Evolutionary conservation across 495 filamentous ascomycete genomes (phyloP).

Genomic region (Talaromyces liani): DNA sequence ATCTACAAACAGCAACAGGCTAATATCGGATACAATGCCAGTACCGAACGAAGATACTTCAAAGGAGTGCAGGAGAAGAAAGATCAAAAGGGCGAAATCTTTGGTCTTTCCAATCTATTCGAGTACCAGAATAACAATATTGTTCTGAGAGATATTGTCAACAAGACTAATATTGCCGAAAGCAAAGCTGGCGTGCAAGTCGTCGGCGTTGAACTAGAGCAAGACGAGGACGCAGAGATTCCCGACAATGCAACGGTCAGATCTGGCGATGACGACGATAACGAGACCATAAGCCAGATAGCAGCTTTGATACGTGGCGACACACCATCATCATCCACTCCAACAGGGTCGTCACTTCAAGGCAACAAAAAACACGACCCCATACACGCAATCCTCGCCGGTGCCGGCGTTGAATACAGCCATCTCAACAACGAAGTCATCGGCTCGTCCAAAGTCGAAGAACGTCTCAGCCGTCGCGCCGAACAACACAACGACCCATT

Average conservation of each 20-base stretch:
- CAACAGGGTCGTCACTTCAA: conserved; percentile 1
- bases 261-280: conserved; percentile 33
- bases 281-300: conserved; percentile 69
- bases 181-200: conserved; percentile 78
- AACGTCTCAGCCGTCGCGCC: conserved; percentile 66
- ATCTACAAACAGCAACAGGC: conserved; percentile 99
- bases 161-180: conserved; percentile 96
- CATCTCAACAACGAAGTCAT: conserved; percentile 96
- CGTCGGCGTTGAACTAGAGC: conserved; percentile 60
- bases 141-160: conserved; percentile 84
- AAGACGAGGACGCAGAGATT: conserved; percentile 43
- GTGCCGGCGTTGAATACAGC: conserved; percentile 88
- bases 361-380: conserved; percentile 54
- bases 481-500: conserved; percentile 50
- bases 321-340: conserved; percentile 12
- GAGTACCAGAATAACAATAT: conserved; percentile 71
- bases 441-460: conserved; percentile 79
- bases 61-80: conserved; percentile 83
- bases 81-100: conserved; percentile 84
- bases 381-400: conserved; percentile 80
- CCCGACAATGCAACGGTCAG: conserved; percentile 12
- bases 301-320: conserved; percentile 60
- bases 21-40: conserved; percentile 94
- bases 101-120: conserved; percentile 85
- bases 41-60: conserved; percentile 88